phyloP scores from a whole-genome alignment of 2,329 filamentous ascomycete species.

The Fusarium phyllophilum region DNA sequence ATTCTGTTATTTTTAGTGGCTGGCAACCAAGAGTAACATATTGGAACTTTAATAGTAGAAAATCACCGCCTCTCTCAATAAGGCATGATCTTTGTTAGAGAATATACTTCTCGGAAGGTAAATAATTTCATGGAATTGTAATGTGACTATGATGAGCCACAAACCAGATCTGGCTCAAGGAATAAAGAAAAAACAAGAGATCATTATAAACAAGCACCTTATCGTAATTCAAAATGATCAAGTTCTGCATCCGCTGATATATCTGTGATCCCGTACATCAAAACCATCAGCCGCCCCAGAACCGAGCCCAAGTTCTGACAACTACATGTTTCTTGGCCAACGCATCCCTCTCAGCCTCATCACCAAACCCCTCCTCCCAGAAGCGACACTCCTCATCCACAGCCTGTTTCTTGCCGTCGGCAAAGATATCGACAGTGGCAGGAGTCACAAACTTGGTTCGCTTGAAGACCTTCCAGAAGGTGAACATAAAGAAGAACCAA shows the following conservation, averaged over 20 bases:
- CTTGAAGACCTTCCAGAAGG: background rate
- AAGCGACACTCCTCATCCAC: background rate
- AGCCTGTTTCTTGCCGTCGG: background rate
- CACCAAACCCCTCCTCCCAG: background rate
- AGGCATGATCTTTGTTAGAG: background rate
- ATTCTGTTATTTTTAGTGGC: background rate
- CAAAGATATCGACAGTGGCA: background rate
- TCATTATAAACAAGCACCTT: background rate
- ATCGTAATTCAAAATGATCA: accelerated
- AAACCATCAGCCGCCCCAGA: background rate
- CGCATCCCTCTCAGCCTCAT: background rate
- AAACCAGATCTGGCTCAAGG: background rate
- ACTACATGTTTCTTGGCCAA: background rate
- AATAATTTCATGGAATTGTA: background rate
- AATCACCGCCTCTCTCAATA: background rate
- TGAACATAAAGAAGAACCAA: background rate
- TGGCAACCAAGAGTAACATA: background rate
- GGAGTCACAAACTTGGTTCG: background rate
- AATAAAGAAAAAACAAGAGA: no score
- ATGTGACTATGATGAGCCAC: background rate
- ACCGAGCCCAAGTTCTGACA: background rate
- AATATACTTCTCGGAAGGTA: background rate
- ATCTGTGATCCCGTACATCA: no score
- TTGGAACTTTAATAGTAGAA: background rate
- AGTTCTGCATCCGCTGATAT: background rate